These are phyloP conservation scores for Iberis pinnata DNA, from an alignment of 345 rosid species.

Conservation along the genomic window DNA sequence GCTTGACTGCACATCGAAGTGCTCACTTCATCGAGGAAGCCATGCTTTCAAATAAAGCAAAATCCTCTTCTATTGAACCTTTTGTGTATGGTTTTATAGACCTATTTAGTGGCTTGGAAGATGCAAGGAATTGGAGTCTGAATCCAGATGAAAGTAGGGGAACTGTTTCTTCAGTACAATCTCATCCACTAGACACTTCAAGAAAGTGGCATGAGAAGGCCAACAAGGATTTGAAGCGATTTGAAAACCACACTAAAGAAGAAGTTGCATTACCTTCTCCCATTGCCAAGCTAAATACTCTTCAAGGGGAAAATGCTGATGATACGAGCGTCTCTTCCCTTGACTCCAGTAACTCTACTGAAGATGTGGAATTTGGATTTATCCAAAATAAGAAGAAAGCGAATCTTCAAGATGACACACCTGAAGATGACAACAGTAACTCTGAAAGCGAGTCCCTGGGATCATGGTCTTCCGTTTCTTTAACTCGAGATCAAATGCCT, in stretches of 20 bases:
- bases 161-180: conserved; percentile 38
- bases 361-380: conserved; percentile 35
- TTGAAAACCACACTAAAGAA: conserved; percentile 34
- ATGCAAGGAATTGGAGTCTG: conserved; percentile 67
- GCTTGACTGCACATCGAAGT: conserved; percentile 35
- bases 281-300: conserved; percentile 38
- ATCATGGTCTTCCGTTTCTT: conserved; percentile 46
- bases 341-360: conserved; percentile 40
- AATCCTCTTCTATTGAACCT: conserved; percentile 41
- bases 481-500: conserved; percentile 37
- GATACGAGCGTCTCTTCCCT: conserved; percentile 40
- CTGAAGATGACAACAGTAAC: conserved; percentile 33
- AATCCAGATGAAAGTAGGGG: conserved; percentile 57
- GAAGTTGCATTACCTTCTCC: conserved; percentile 37
- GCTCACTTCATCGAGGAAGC: conserved; percentile 37
- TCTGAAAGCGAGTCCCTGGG: conserved; percentile 38
- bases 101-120: conserved; percentile 79
- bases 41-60: conserved; percentile 40
- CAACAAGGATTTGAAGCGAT: conserved; percentile 42
- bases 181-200: conserved; percentile 37
- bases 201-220: conserved; percentile 31
- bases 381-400: conserved; percentile 44
- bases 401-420: conserved; percentile 27
- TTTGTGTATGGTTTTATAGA: conserved; percentile 83
- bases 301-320: conserved; percentile 53